Evolutionary conservation across 352 stramenopile species (phyloP).

Genomic region (Halophytophthora polymorphica): DNA sequence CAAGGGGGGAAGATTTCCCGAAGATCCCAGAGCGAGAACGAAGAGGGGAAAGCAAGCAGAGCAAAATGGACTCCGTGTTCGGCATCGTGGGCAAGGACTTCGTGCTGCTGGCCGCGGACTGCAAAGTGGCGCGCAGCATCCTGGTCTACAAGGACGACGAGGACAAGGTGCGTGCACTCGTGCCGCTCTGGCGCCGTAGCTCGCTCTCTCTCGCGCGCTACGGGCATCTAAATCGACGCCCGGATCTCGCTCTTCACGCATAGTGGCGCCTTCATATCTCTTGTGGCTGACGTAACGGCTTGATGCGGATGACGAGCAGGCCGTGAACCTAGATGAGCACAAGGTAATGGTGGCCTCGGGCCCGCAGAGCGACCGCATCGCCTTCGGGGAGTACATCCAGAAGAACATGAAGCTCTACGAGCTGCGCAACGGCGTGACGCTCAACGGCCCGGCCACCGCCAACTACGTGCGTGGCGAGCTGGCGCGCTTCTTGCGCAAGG

Average conservation of each 20-base stretch:
- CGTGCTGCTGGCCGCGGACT: constrained; percentile 88
- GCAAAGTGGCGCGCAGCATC: constrained; percentile 89
- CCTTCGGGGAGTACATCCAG: constrained; percentile 86
- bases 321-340: constrained; percentile 73
- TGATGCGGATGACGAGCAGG: constrained; percentile 24
- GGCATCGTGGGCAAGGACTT: constrained; percentile 90
- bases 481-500: constrained; percentile 74
- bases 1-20: constrained; percentile 1
- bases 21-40: constrained; percentile 21
- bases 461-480: constrained; percentile 85
- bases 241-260: not conserved
- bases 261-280: constrained; percentile 6
- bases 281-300: not conserved
- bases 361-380: constrained; percentile 76
- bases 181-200: not conserved
- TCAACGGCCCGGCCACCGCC: constrained; percentile 74
- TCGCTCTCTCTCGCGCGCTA: constrained; percentile 9
- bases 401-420: constrained; percentile 93
- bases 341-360: constrained; percentile 79
- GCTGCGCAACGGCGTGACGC: constrained; percentile 82
- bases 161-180: constrained; percentile 75
- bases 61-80: constrained; percentile 85
- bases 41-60: constrained; percentile 25
- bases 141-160: constrained; percentile 92
- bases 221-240: not conserved